A percentile compares a stretch with the other conserved stretches of the same genome.
These are phyloP conservation scores for Bothriochloa decipiens DNA, from an alignment of 176 grass and related monocot genomes.

Conservation along the genomic window DNA sequence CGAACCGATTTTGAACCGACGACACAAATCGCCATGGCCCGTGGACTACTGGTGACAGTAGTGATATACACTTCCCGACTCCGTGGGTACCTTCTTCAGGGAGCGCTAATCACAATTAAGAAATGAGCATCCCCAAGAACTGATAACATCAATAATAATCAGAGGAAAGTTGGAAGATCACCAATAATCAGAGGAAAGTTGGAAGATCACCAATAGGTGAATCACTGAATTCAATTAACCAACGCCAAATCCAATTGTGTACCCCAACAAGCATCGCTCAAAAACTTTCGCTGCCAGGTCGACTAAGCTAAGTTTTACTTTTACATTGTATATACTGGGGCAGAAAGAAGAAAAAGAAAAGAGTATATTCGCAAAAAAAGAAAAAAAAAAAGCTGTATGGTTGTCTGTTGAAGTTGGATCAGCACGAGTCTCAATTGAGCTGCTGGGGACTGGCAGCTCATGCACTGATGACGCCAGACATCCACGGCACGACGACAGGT, in stretches of 20 bases:
- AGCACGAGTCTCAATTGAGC: not conserved
- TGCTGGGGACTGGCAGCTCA: slow-evolving; percentile 29
- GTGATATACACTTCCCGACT: no score
- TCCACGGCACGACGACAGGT: slow-evolving; percentile 86
- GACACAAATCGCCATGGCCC: not conserved
- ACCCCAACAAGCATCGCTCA: slow-evolving; percentile 31
- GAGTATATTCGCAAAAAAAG: slow-evolving; percentile 30
- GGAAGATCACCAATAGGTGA: not conserved
- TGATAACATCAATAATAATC: not conserved
- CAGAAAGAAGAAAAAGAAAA: slow-evolving; percentile 18
- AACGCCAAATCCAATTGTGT: slow-evolving; percentile 15
- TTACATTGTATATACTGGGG: slow-evolving; percentile 43
- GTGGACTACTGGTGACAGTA: no score
- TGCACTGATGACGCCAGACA: slow-evolving; percentile 71
- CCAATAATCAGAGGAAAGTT: not conserved
- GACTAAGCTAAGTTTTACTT: slow-evolving; percentile 56
- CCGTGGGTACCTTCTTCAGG: not conserved
- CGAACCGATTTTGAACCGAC: no score
- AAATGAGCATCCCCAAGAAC: not conserved
- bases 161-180: slow-evolving; percentile 6
- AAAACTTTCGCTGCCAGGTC: slow-evolving; percentile 33
- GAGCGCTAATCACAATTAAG: not conserved
- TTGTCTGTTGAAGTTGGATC: slow-evolving; percentile 23
- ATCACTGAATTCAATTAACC: slow-evolving; percentile 22
- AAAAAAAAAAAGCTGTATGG: slow-evolving; percentile 28